These are phyloP conservation scores for Termitomyces sp. DNA, from an alignment of 768 basidiomycete species.

Conservation along the genomic window DNA sequence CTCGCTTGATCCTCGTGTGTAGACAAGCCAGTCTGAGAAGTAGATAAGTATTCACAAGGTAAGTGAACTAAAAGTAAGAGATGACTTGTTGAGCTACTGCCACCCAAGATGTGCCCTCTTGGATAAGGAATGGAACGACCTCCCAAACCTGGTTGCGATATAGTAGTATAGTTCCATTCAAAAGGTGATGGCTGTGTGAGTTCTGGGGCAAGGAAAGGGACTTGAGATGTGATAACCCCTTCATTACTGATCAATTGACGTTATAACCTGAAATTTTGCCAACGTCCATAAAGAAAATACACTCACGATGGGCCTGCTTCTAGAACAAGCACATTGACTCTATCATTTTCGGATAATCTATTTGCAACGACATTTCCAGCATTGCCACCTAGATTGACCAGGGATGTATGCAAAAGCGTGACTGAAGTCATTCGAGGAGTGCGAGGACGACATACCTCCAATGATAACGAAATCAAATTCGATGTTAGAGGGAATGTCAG, in stretches of 20 bases:
- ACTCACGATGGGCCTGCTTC: conserved; percentile 19
- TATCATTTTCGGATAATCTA: conserved; percentile 15
- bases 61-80: background rate
- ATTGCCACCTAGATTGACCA: conserved; percentile 5
- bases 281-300: background rate
- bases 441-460: conserved; percentile 4
- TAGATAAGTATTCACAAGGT: background rate
- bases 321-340: conserved; percentile 17
- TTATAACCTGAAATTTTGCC: background rate
- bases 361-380: conserved; percentile 16
- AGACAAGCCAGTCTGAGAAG: conserved; percentile 12
- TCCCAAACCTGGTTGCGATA: conserved; percentile 15
- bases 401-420: no score
- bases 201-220: conserved; percentile 8
- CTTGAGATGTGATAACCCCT: conserved; percentile 11
- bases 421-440: background rate
- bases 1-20: conserved; percentile 22
- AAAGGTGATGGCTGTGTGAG: conserved; percentile 6
- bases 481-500: conserved; percentile 6
- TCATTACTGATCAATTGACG: conserved; percentile 6
- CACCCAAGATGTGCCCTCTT: conserved; percentile 20
- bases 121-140: conserved; percentile 15
- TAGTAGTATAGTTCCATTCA: conserved; percentile 24
- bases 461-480: conserved; percentile 14
- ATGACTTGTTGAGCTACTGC: conserved; percentile 18